Base-by-base conservation (phyloP, 2,329 filamentous ascomycete species). In the Colletotrichum euphorbiae region DNA sequence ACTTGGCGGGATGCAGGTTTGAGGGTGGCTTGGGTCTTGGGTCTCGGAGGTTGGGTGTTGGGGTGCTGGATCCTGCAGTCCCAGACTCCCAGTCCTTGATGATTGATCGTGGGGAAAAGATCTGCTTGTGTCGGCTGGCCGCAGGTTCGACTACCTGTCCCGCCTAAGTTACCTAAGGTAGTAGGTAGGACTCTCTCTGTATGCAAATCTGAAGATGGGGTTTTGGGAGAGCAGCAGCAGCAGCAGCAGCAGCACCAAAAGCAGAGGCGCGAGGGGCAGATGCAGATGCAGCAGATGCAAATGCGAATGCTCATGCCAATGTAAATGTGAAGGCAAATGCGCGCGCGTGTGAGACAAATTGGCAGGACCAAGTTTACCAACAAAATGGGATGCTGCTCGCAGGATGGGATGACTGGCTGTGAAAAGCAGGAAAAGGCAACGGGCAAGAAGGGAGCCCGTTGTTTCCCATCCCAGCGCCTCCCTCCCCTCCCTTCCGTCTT, bases 1-100 rank as follows among this genome's bases (percentile, higher is more conserved):
- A 51, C 33, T 21, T n/a, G n/a, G 51, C 31, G 13, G 21, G 42
- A 24, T 40, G 58, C 60, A 59, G 45, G 46, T 54, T 54, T 36
- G 31, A 50, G 28, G 33, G 54, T 68, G 65, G 66, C 58, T 65
- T 66, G 48, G 57, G 56, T 56, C 50, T 66, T 58, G 42, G 52
- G 56, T 56, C 50, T 66, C 48, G 60, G 6, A 59, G 59, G 13
- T 61, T 57, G 13, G 62, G 73, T 73, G 63, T 70, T 75, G 6
- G 70, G 42, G 15, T 42, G 40, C 15, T 40, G n/a, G 43, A 15
- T 52, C 46, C 24, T 31, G 38, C 36, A 21, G 33, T 33, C 13
- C 21, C 21, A 24, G 21, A 4, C 36, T 13, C n/a, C n/a, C n/a
- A n/a, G n/a, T n/a, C n/a, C n/a, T n/a, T n/a, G n/a, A n/a, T n/a